Conservation (phyloP, 164 flowering plant species). For the Magnolia changhungtana region DNA sequence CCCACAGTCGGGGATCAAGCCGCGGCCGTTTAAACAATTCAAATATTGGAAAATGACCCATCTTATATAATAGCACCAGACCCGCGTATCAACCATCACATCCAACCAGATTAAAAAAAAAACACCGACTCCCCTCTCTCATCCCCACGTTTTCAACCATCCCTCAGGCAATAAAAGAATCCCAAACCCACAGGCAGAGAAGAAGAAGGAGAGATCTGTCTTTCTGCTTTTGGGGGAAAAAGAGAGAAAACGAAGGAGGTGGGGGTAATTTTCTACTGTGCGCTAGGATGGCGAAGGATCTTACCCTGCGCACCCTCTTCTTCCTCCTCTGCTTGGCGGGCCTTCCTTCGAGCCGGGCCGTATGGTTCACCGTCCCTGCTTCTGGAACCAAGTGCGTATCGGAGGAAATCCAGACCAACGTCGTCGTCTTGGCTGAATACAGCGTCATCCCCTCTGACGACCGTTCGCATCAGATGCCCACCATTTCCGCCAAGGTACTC, state of each 20-base stretch:
- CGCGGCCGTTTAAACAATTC: too few species aligned
- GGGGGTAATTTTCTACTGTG: neutral
- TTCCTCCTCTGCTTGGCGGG: slow-evolving; percentile 5
- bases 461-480: slow-evolving; percentile 10
- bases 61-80: too few species aligned
- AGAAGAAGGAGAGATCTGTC: neutral
- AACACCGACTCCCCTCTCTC: too few species aligned
- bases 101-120: too few species aligned
- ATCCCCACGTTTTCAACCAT: too few species aligned
- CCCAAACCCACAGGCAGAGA: neutral
- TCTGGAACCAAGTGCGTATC: slow-evolving; percentile 48
- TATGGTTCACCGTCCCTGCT: slow-evolving; percentile 41
- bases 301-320: neutral
- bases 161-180: neutral
- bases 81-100: too few species aligned
- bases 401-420: slow-evolving; percentile 40
- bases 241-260: neutral
- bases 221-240: neutral
- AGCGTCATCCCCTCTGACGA: slow-evolving; percentile 30
- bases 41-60: too few species aligned
- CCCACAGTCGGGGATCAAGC: too few species aligned
- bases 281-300: slow-evolving; percentile 18
- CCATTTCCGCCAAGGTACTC: slow-evolving; percentile 34
- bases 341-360: slow-evolving; percentile 10
- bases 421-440: slow-evolving; percentile 44